A percentile compares a stretch with the other conserved stretches of the same genome.
These are phyloP conservation scores for Penicillium sp. DNA, from an alignment of 2,329 filamentous ascomycete genomes.

Conservation along the genomic window DNA sequence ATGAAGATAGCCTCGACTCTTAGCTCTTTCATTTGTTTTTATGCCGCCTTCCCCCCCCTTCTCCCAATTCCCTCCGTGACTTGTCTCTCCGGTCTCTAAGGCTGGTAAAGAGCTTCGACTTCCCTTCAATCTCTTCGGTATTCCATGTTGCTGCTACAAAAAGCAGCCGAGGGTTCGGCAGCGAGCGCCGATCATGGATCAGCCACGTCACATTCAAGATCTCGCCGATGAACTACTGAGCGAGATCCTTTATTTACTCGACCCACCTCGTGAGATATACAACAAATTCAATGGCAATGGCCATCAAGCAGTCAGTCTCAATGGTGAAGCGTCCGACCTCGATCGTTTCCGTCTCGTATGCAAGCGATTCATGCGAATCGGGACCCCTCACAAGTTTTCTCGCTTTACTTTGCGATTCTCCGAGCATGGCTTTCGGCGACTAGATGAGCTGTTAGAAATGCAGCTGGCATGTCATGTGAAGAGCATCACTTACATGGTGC, in stretches of 20 bases:
- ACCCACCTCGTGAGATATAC: constrained; percentile 9
- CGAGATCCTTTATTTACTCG: constrained; percentile 34
- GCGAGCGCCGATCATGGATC: constrained; percentile 35
- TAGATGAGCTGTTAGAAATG: constrained; percentile 38
- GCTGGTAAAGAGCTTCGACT: constrained; percentile 9
- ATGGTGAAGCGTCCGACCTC: constrained; percentile 38
- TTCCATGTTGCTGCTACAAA: constrained; percentile 36
- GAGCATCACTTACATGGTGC: constrained; percentile 43
- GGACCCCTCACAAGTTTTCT: constrained; percentile 41
- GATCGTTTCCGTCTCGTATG: constrained; percentile 45
- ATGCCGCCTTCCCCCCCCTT: constrained; percentile 7
- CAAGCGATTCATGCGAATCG: constrained; percentile 42
- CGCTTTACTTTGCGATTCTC: constrained; percentile 41
- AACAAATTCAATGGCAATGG: constrained; percentile 4
- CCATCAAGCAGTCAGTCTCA: constrained; percentile 8
- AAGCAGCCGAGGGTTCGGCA: constrained; percentile 36
- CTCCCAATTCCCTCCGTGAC: constrained; percentile 13
- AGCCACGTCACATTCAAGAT: constrained; percentile 33
- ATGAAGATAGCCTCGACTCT: constrained; percentile 18
- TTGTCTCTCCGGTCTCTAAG: constrained; percentile 15
- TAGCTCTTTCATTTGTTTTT: constrained; percentile 12
- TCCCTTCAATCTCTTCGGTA: constrained; percentile 10
- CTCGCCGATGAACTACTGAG: constrained; percentile 40
- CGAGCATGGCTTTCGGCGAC: constrained; percentile 34
- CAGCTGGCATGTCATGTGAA: constrained; percentile 40